Evolutionary conservation across 2,329 filamentous ascomycete species (phyloP), one percentile per base, ranked within the genome.

Genomic region (Microdochium trichocladiopsis): DNA sequence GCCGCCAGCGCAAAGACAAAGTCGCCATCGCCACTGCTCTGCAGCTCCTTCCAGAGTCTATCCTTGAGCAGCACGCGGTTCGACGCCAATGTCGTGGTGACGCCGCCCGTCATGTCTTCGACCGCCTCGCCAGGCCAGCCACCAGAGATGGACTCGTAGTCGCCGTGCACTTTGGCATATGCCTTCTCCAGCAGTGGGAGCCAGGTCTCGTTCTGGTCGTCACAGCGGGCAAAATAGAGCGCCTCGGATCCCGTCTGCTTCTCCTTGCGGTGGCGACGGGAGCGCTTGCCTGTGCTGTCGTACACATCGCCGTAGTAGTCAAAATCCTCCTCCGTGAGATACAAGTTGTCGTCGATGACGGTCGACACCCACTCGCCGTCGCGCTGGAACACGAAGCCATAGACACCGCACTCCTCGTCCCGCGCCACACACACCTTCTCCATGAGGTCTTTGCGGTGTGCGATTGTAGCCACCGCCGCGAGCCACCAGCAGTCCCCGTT

Each of bases 401-500:
- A 89, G 1, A 88, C 84, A 5, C 86, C 86, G 47, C 71, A 87
- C 72, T 63, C 79, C 70, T 88, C 83, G 57, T 90, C 79, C 4
- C 79, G 75, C 6, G 77, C 81, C 37, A 90, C 82, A 56, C 86
- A 90, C 8, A 90, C 75, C 53, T 76, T 78, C 51, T 86, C 76
- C 60, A 90, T 85, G 28, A 89, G 65, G 2, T 78, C 81, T 50
- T 77, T 70, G 57, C 84, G 82, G 57, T 87, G 86, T 11, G 81
- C 83, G 58, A 89, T 78, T 0, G 85, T 86, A 21, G 82, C 83
- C 16, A 90, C 68, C 1, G 84, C 84, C 4, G 86, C 84, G 63
- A 90, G 75, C 64, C 87, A 82, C 85, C 86, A 90, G 66, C 86
- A 90, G 63, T 90, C 84, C 1, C 86, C 86, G 56, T 79, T 78